Conservation (phyloP, 2,329 filamentous ascomycete species). For the Pseudogymnoascus sp. region DNA sequence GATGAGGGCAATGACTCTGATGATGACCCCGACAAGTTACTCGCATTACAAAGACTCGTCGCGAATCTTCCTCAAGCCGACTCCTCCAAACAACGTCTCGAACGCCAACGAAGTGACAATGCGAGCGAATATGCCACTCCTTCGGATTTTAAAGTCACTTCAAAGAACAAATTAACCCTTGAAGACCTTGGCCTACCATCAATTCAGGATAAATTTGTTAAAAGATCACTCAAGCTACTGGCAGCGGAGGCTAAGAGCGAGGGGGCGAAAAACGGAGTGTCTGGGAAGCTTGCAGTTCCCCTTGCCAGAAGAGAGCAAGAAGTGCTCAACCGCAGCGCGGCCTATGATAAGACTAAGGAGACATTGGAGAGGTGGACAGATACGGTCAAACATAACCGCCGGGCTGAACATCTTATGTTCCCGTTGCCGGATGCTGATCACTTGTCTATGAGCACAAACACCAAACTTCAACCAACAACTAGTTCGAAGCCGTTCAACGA, state of each 20-base stretch:
- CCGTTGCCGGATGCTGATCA: constrained; percentile 68
- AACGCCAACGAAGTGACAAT: constrained; percentile 32
- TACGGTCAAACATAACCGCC: constrained; percentile 87
- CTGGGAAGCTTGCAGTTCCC: constrained; percentile 72
- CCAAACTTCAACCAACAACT: constrained; percentile 58
- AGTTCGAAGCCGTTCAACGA: constrained; percentile 64
- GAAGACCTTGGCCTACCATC: constrained; percentile 66
- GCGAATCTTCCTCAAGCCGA: constrained; percentile 48
- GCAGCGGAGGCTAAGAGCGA: constrained; percentile 50
- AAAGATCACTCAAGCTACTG: constrained; percentile 71
- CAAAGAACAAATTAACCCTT: constrained; percentile 63
- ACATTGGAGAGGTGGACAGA: constrained; percentile 87
- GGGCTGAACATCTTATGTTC: constrained; percentile 84
- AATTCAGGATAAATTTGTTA: constrained; percentile 66
- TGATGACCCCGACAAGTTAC: constrained; percentile 44
- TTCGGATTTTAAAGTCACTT: constrained; percentile 50
- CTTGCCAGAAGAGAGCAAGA: constrained; percentile 82
- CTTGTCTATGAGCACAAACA: constrained; percentile 50
- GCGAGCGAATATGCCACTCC: constrained; percentile 57
- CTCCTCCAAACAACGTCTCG: constrained; percentile 21
- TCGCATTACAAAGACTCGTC: constrained; percentile 62
- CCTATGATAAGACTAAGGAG: constrained; percentile 86
- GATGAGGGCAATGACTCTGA: constrained; percentile 35
- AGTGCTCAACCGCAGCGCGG: constrained; percentile 69
- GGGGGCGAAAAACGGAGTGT: constrained; percentile 42